Base-by-base conservation (phyloP, 495 filamentous ascomycete genomes). In the Patellaria atrata region DNA sequence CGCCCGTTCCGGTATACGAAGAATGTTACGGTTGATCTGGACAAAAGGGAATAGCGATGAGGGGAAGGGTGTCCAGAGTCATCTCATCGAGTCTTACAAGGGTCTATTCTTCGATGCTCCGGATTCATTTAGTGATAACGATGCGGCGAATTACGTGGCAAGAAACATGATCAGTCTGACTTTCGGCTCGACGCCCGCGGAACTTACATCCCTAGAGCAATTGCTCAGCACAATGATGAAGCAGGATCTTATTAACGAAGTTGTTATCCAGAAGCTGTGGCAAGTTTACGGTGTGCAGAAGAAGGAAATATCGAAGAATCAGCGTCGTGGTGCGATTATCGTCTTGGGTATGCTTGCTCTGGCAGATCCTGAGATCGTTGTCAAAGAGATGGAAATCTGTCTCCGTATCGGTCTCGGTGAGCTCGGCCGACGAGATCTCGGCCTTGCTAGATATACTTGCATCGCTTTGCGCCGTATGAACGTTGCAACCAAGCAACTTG, bases 11-110 rank as follows among this genome's bases (percentile, higher is more conserved):
- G 89, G 89, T 34, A 94, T 96, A 45, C 72, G 85, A 27, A 71
- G 82, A 34, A 99, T 99, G 89, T 70, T 99, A 26, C 71, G 84
- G 25, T 64, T 96, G 25, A 96, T 99, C 54, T 99, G 89, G 89
- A 96, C 91, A 13, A 99, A 99, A 59, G 89, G 87, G 33, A 96
- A 94, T 58, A 94, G 82, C 48, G 89, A 99, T 50, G 89, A 99
- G 65, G 89, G 89, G 37, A 99, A 99, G 57, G 89, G 89, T 27
- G 85, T 99, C 2, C 89, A 96, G 51, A 80, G 81, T 2, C 91
- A 96, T 57, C 70, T 99, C 12, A 94, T 99, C 40, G 91, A 96
- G 44, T 92, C 82, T 51, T 99, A 99, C 63, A 89, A 80, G 55
- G 73, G 80, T 12, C 66, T 99, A 5, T 99, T 94, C 59, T 96